Conservation (phyloP, 352 stramenopile species). For the Hyaloperonospora brassicae region DNA sequence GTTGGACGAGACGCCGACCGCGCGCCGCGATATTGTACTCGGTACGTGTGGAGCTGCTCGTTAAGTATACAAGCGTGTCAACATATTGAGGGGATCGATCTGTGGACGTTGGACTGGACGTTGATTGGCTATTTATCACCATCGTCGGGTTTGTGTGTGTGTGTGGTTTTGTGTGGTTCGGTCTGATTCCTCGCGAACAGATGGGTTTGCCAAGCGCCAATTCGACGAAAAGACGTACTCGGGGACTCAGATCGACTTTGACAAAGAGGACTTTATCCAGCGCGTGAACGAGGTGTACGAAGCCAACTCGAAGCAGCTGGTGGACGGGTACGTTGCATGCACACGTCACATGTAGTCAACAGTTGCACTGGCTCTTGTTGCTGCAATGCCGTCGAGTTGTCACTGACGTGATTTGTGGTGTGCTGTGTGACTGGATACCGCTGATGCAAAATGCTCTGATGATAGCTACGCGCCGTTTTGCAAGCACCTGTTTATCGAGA, state of each 20-base stretch:
- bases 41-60: conserved; percentile 21
- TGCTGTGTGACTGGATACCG: too few relatives aligned
- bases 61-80: too few relatives aligned
- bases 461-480: conserved; percentile 96
- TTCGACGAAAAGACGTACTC: conserved; percentile 78
- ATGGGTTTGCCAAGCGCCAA: conserved; percentile 77
- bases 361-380: too few relatives aligned
- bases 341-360: not conserved
- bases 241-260: conserved; percentile 59
- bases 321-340: conserved; percentile 42
- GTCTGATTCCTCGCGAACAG: conserved; percentile 15
- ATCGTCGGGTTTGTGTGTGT: too few relatives aligned
- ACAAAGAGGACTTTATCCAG: conserved; percentile 67
- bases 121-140: not conserved
- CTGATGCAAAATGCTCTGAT: not conserved
- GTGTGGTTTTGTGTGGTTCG: not conserved
- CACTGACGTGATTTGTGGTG: too few relatives aligned
- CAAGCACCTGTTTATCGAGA: conserved; percentile 97
- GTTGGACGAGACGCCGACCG: conserved; percentile 27
- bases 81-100: too few relatives aligned
- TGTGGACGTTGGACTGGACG: not conserved
- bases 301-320: conserved; percentile 46
- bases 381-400: too few relatives aligned
- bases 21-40: conserved; percentile 43
- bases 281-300: conserved; percentile 82